Evolutionary conservation across 2,329 filamentous ascomycete genomes (phyloP).

Genomic region (Aureobasidium vineae): DNA sequence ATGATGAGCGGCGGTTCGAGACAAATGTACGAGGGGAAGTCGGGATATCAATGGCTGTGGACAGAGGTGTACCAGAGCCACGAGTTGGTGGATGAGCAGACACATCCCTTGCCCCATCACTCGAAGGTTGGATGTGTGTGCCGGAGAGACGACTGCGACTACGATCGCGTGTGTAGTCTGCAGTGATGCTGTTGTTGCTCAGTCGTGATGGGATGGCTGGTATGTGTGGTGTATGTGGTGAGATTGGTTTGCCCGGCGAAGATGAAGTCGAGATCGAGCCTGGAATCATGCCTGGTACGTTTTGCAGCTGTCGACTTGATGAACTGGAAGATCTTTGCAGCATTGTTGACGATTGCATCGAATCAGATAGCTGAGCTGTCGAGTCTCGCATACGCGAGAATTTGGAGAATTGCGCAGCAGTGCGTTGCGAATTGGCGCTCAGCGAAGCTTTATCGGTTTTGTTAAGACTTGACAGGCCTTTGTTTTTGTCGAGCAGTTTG

Average conservation of each 20-base stretch:
- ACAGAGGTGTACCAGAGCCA: constrained; percentile 38
- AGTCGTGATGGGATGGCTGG: constrained; percentile 92
- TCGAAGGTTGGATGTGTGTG: constrained; percentile 6
- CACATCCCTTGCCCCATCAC: constrained; percentile 26
- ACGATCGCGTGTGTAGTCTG: constrained; percentile 39
- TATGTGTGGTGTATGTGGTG: constrained; percentile 86
- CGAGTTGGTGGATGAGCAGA: constrained; percentile 12
- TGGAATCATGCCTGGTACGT: constrained; percentile 59
- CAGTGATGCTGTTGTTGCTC: constrained; percentile 82
- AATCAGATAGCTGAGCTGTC: constrained; percentile 84
- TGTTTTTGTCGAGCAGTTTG: constrained; percentile 81
- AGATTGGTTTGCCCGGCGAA: constrained; percentile 80
- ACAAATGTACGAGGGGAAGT: constrained; percentile 61
- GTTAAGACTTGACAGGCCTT: constrained; percentile 79
- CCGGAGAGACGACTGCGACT: constrained; percentile 34
- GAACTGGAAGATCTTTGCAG: constrained; percentile 80
- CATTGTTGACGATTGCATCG: constrained; percentile 85
- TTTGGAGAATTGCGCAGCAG: constrained; percentile 74
- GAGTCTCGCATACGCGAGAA: constrained; percentile 89
- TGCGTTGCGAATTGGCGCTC: constrained; percentile 66
- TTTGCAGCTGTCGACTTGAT: constrained; percentile 68
- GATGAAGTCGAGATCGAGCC: constrained; percentile 78
- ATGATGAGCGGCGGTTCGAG: constrained; percentile 61
- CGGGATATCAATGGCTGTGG: constrained; percentile 69
- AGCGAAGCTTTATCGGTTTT: constrained; percentile 53